A percentile compares a stretch with the other conserved stretches of the same genome.
phyloP scores from a whole-genome alignment of 208 protist species.

The Trypanosoma melophagium region DNA sequence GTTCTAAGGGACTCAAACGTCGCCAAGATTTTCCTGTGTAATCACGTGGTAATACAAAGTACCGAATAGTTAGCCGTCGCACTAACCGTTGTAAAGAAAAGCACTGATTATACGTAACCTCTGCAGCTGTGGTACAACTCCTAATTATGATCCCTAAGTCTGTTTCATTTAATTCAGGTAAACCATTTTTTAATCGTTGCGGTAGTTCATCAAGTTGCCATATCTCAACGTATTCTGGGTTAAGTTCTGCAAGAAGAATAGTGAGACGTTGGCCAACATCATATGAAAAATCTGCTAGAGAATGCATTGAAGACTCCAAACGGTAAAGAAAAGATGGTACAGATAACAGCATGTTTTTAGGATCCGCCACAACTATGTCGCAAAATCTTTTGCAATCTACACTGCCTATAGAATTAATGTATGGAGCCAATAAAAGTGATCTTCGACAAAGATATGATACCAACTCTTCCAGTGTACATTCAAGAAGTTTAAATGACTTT shows the following conservation, averaged over 20 bases:
- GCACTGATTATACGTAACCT: not conserved
- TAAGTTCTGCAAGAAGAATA: not conserved
- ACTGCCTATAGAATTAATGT: not conserved
- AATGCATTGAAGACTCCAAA: slow-evolving; percentile 12
- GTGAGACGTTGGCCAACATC: slow-evolving; percentile 3
- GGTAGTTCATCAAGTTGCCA: slow-evolving; percentile 8
- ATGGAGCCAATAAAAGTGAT: slow-evolving; percentile 7
- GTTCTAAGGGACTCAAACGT: slow-evolving; percentile 7
- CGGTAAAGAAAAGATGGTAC: slow-evolving; percentile 1
- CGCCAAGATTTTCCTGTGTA: slow-evolving; percentile 9
- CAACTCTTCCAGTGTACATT: not conserved
- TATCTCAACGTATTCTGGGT: not conserved
- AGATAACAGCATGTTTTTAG: not conserved
- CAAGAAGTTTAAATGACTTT: not conserved
- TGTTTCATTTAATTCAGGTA: slow-evolving; percentile 4
- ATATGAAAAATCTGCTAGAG: slow-evolving; percentile 4
- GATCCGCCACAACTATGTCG: not conserved
- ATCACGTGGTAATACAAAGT: slow-evolving; percentile 4
- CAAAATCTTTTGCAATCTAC: slow-evolving; percentile 10
- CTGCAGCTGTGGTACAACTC: slow-evolving; percentile 11
- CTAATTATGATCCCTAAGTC: not conserved
- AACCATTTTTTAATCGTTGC: not conserved
- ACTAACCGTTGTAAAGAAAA: slow-evolving; percentile 13
- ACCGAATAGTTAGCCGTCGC: slow-evolving; percentile 9
- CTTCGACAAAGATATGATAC: slow-evolving; percentile 4